Evolutionary conservation across 2,329 filamentous ascomycete genomes (phyloP).

Genomic region (Beauveria varroae): DNA sequence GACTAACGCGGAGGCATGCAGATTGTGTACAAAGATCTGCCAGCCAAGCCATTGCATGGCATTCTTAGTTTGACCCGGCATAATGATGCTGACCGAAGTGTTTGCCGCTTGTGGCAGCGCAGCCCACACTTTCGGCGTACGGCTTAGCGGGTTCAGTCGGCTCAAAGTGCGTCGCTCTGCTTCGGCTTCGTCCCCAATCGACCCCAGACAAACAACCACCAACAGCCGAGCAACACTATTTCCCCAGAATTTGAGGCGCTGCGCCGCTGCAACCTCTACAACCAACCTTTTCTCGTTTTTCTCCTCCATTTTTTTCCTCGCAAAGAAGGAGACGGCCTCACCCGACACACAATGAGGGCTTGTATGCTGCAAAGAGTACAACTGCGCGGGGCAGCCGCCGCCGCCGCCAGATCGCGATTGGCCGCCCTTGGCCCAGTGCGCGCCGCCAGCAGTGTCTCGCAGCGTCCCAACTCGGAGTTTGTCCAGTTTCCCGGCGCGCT

Average conservation of each 20-base stretch:
- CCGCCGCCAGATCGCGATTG: constrained; percentile 16
- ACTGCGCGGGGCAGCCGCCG: constrained; percentile 19
- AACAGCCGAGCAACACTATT: constrained; percentile 7
- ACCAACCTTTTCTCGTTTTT: neutral
- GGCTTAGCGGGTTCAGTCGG: constrained; percentile 25
- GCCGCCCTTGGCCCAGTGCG: constrained; percentile 22
- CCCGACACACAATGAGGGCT: constrained; percentile 24
- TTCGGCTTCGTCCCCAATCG: constrained; percentile 10
- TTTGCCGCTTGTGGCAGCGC: neutral
- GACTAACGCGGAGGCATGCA: too few relatives aligned
- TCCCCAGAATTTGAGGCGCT: constrained; percentile 6
- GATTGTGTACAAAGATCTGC: too few relatives aligned
- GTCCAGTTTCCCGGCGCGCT: constrained; percentile 88
- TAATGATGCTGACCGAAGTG: neutral
- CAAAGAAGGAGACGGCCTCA: neutral
- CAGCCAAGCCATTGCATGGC: neutral
- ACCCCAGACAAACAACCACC: constrained; percentile 10
- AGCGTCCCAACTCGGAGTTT: constrained; percentile 46
- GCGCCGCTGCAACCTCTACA: constrained; percentile 8
- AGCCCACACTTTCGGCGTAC: neutral
- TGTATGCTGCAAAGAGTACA: constrained; percentile 24
- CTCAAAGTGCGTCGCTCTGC: constrained; percentile 23
- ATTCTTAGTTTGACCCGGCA: neutral
- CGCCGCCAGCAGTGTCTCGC: constrained; percentile 43
- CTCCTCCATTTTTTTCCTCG: neutral